phyloP scores from a whole-genome alignment of 2,329 filamentous ascomycete species.

The Neofusicoccum parvum region DNA sequence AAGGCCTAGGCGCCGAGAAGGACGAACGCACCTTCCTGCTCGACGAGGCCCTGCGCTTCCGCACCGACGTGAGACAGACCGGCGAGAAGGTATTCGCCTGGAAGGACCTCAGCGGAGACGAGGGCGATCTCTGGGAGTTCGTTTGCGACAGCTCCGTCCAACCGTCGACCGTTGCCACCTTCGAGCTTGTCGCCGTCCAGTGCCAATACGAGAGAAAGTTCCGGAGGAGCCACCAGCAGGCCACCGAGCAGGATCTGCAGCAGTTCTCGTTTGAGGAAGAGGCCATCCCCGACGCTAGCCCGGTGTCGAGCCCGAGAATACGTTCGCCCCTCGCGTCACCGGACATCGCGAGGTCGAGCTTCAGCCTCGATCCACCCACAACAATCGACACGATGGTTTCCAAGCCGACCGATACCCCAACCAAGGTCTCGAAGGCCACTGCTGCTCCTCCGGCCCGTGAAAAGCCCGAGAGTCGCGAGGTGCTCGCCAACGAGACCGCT shows the following conservation, averaged over 20 bases:
- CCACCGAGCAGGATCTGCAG: constrained; percentile 76
- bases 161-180: constrained; percentile 72
- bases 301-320: constrained; percentile 52
- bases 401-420: constrained; percentile 43
- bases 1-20: constrained; percentile 75
- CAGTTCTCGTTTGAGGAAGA: constrained; percentile 78
- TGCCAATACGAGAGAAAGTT: constrained; percentile 99
- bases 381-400: constrained; percentile 20
- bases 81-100: constrained; percentile 89
- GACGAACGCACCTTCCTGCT: constrained; percentile 98
- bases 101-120: constrained; percentile 91
- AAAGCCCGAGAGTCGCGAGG: constrained; percentile 70
- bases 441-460: constrained; percentile 61
- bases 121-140: constrained; percentile 95
- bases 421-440: constrained; percentile 52
- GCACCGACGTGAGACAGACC: constrained; percentile 76
- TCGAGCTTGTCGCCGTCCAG: constrained; percentile 81
- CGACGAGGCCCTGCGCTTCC: constrained; percentile 88
- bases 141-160: constrained; percentile 80
- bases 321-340: constrained; percentile 39
- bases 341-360: constrained; percentile 26
- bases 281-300: constrained; percentile 62
- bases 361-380: constrained; percentile 14
- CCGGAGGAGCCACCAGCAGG: constrained; percentile 74
- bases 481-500: constrained; percentile 72